Evolutionary conservation across 2,329 filamentous ascomycete genomes (phyloP).

Genomic region (Fusarium transvaalense): DNA sequence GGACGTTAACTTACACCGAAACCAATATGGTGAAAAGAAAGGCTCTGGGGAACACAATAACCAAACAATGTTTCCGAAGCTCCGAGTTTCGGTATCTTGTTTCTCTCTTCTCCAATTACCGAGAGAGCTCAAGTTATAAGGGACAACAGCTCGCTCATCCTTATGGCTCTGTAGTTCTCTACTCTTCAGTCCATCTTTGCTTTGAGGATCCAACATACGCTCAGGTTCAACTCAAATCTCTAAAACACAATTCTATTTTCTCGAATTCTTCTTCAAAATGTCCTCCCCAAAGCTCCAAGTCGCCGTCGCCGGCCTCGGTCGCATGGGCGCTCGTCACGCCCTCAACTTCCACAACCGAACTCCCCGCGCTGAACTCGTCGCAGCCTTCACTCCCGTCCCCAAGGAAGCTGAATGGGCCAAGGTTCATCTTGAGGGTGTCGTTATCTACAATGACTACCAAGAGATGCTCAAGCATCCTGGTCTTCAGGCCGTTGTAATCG

Average conservation of each 20-base stretch:
- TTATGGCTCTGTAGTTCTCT: neutral
- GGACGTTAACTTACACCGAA: neutral
- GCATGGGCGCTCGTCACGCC: slow-evolving; percentile 48
- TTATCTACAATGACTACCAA: slow-evolving; percentile 44
- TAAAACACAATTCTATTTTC: neutral
- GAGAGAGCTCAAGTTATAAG: slow-evolving; percentile 27
- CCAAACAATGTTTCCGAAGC: slow-evolving; percentile 1
- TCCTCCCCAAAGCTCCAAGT: slow-evolving; percentile 44
- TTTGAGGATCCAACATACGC: neutral
- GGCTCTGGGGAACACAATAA: neutral
- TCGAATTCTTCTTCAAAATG: slow-evolving; percentile 24
- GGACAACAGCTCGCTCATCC: slow-evolving; percentile 18
- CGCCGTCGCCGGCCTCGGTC: slow-evolving; percentile 45
- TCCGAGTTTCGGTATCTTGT: slow-evolving; percentile 19
- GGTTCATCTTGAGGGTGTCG: slow-evolving; percentile 42
- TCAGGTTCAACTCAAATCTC: neutral
- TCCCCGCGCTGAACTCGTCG: slow-evolving; percentile 45
- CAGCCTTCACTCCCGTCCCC: slow-evolving; percentile 45
- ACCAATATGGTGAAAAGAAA: neutral
- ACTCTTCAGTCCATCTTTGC: slow-evolving; percentile 3
- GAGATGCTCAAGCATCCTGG: slow-evolving; percentile 48
- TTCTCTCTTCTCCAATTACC: neutral
- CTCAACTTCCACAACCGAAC: slow-evolving; percentile 47
- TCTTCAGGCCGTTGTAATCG: slow-evolving; percentile 45
- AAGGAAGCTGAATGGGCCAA: slow-evolving; percentile 46